These are phyloP conservation scores for Millerago galiae DNA, from an alignment of 805 yeast species.

Conservation along the genomic window DNA sequence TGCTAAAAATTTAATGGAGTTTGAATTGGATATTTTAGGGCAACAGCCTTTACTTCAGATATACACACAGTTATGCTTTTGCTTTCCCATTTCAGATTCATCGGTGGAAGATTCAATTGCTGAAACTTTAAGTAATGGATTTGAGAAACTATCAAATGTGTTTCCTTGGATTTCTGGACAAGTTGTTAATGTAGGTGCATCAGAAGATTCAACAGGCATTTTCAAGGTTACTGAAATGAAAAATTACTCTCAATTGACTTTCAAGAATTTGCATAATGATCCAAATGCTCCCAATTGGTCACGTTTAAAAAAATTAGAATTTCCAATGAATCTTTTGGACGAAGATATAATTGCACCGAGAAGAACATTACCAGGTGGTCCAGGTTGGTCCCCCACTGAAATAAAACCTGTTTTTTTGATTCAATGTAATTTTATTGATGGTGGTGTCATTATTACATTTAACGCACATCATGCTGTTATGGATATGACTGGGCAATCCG, in stretches of 20 bases:
- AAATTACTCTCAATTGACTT: background rate
- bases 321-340: background rate
- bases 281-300: too few relatives aligned
- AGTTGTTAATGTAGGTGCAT: background rate
- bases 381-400: background rate
- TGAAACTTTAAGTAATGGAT: background rate
- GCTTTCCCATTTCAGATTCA: background rate
- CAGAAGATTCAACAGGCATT: background rate
- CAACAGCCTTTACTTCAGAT: background rate
- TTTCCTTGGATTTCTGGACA: slow-evolving; percentile 1
- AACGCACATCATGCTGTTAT: slow-evolving; percentile 1
- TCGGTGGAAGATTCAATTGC: background rate
- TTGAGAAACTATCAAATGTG: background rate
- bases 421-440: background rate
- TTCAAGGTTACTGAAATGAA: background rate
- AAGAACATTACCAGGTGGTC: background rate
- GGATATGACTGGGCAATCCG: slow-evolving; percentile 1
- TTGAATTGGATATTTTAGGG: background rate
- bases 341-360: background rate
- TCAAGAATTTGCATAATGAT: background rate
- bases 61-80: background rate
- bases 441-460: background rate
- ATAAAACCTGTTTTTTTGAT: background rate
- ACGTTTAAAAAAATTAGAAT: background rate
- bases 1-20: too few relatives aligned